Conservation (phyloP, 179 eudicot species). For the Spergularia azorica region DNA sequence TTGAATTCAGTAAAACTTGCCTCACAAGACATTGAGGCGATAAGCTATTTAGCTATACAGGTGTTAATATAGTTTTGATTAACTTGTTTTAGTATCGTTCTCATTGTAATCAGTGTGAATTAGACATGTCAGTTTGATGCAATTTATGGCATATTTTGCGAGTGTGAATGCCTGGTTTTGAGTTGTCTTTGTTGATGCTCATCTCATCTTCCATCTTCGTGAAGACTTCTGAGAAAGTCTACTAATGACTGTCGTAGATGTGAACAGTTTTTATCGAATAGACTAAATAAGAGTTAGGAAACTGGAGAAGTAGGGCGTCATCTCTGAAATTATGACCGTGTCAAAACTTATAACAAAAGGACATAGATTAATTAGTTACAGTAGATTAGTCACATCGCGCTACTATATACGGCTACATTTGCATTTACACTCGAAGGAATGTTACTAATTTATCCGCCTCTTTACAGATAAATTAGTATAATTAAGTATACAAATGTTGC, state of each 20-base stretch:
- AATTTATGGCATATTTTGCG: conserved; percentile 27
- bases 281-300: not conserved
- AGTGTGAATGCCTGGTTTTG: not conserved
- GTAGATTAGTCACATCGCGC: conserved; percentile 3
- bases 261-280: too few relatives aligned
- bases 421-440: conserved; percentile 6
- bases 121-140: conserved; percentile 26
- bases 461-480: conserved; percentile 30
- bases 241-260: too few relatives aligned
- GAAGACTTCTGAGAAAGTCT: too few relatives aligned
- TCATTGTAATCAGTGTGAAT: conserved; percentile 37
- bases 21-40: conserved; percentile 25
- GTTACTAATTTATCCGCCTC: conserved; percentile 14
- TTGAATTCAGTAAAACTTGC: conserved; percentile 27
- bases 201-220: too few relatives aligned
- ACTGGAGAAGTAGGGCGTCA: not conserved
- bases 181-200: too few relatives aligned
- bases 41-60: conserved; percentile 29
- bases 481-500: conserved; percentile 22
- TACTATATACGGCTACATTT: conserved; percentile 14
- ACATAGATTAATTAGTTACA: conserved; percentile 3
- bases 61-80: conserved; percentile 32
- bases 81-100: conserved; percentile 30
- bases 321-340: not conserved
- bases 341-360: conserved; percentile 6